Base-by-base conservation (phyloP, 1,139 yeast species). In the Hyphopichia fennica region DNA sequence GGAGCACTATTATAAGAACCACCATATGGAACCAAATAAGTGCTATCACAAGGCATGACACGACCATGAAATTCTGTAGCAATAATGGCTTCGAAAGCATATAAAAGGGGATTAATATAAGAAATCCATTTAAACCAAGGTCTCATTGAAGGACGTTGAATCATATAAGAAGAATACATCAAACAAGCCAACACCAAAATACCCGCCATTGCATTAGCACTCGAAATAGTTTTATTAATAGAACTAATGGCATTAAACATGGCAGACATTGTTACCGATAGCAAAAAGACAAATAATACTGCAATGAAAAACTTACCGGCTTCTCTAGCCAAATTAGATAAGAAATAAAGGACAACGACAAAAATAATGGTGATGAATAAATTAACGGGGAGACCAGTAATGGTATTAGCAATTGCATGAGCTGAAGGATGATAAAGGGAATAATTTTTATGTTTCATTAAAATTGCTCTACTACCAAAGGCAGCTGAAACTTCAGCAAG, bases 361-460 rank as follows among this genome's bases (percentile, higher is more conserved):
- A 82, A 73, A 23, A 65, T 51, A 33, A 75, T 49, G 39, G 79
- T 63, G 45, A 77, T 72, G 34, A 66, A 47, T 11, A 77, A 45
- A 54, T 82, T 82, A 19, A 74, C 65, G 4, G 88, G 87, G 38
- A 81, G 56, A 51, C 81, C 84, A 28, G 84, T 74, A 40, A 81
- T 57, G 49, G 81, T 68, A 42, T 75, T 72, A 44, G 82, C 83
- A 37, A 82, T 56, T 6, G 87, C 81, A 58, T 82, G 87, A n/a
- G 84, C 84, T 31, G 86, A 77, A 27, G 84, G 80, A 47, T 81
- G 82, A 51, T 82, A 83, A 60, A 83, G 69, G 4, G 86, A 82
- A 55, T 77, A 82, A 25, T 78, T 71, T 50, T 77, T 79, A 51
- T 82, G 88, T 57, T 82, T 82, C 47, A 77, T 77, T 38, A 81